These are phyloP conservation scores for Pythium brachiatum DNA, from an alignment of 352 stramenopile species.

Conservation along the genomic window DNA sequence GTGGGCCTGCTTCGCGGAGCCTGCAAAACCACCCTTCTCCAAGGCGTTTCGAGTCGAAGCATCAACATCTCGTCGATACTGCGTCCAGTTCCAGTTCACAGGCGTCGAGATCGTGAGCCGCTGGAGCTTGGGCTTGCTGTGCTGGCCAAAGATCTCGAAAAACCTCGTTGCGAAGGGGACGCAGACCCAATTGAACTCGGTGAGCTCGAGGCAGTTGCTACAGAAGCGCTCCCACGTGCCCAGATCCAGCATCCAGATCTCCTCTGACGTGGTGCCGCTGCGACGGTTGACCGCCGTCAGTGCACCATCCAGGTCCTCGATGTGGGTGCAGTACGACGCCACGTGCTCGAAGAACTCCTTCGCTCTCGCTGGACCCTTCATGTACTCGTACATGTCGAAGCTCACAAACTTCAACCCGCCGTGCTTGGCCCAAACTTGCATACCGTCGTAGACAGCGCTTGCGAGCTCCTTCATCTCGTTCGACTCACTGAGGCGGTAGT, in stretches of 20 bases:
- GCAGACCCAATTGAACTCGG: slow-evolving; percentile 13
- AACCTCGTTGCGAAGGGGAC: slow-evolving; percentile 18
- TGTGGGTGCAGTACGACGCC: not conserved
- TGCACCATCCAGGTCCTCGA: slow-evolving; percentile 7
- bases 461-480: not conserved
- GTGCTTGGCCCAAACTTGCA: not conserved
- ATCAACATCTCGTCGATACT: not conserved
- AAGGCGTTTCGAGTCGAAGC: not conserved
- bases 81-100: slow-evolving; percentile 16
- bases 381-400: slow-evolving; percentile 2
- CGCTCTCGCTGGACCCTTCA: not conserved
- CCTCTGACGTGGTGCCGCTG: not conserved
- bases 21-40: not conserved
- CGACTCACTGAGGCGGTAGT: not conserved
- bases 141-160: slow-evolving; percentile 22
- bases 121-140: slow-evolving; percentile 19
- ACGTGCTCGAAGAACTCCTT: not conserved
- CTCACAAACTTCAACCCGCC: not conserved
- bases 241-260: slow-evolving; percentile 8
- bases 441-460: not conserved
- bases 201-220: not conserved
- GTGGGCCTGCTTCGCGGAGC: not conserved
- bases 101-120: slow-evolving; percentile 7
- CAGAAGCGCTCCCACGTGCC: slow-evolving; percentile 16
- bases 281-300: not conserved